Evolutionary conservation across 1,139 yeast species (phyloP).

Genomic region (Lodderomyces pseudojiufengensis): DNA sequence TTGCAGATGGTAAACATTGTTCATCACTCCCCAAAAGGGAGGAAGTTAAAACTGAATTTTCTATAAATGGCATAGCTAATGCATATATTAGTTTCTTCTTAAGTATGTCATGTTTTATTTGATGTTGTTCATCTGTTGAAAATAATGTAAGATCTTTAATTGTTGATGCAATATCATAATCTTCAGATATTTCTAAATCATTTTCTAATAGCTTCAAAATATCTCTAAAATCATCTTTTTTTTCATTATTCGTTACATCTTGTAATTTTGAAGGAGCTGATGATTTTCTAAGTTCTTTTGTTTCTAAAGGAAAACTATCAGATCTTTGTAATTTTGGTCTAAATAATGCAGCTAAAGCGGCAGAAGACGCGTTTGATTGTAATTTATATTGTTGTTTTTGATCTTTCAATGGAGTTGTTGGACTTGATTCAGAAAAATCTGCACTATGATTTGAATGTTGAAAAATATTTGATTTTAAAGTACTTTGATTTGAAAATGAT

Average conservation of each 20-base stretch:
- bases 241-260: background rate
- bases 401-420: conserved; percentile 1
- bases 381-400: conserved; percentile 17
- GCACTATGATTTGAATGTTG: conserved; percentile 21
- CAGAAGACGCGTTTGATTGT: conserved; percentile 57
- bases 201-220: conserved; percentile 42
- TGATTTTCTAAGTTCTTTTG: conserved; percentile 2
- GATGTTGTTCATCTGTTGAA: conserved; percentile 21
- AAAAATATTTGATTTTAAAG: conserved; percentile 5
- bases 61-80: conserved; percentile 72
- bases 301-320: conserved; percentile 33
- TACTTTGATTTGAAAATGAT: conserved; percentile 2
- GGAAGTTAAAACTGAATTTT: conserved; percentile 45
- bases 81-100: conserved; percentile 59
- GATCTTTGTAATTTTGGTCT: conserved; percentile 36
- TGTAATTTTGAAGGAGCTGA: conserved; percentile 3
- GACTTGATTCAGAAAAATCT: conserved; percentile 14
- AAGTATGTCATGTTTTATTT: conserved; percentile 37
- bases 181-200: conserved; percentile 28
- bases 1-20: background rate
- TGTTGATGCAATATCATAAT: conserved; percentile 47
- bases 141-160: conserved; percentile 55
- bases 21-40: conserved; percentile 24
- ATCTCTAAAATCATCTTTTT: conserved; percentile 38
- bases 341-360: conserved; percentile 60